Conservation (phyloP, 148 eudicot species). For the Camellia granthamiana region DNA sequence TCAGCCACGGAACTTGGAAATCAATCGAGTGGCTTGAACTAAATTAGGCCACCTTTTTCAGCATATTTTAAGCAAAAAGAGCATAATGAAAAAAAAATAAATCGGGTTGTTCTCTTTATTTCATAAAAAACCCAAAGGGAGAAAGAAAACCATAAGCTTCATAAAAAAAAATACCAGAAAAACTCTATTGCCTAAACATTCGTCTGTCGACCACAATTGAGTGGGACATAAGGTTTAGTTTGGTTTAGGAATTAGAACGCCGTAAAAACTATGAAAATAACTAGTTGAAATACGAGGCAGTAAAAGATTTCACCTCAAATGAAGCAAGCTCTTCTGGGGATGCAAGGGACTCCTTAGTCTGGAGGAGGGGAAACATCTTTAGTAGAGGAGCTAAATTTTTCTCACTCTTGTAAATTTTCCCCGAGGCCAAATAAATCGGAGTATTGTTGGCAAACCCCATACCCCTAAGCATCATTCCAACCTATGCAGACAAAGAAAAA, state of each 20-base stretch:
- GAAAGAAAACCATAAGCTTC: background rate
- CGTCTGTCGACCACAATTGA: no score
- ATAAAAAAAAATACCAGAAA: background rate
- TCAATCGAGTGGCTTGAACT: no score
- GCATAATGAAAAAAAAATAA: background rate
- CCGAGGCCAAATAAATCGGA: conserved; percentile 84
- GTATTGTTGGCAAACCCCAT: conserved; percentile 84
- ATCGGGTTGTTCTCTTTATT: background rate
- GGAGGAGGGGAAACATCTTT: conserved; percentile 82
- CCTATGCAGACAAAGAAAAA: conserved; percentile 76
- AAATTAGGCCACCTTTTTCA: background rate
- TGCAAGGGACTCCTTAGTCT: conserved; percentile 71
- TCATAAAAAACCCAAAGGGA: background rate
- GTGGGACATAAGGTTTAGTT: no score
- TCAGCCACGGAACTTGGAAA: background rate
- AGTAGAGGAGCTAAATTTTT: conserved; percentile 61
- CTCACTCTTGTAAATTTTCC: conserved; percentile 60
- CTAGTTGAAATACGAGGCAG: background rate
- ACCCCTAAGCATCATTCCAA: conserved; percentile 91
- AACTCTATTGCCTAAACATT: background rate
- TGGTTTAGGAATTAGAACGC: background rate
- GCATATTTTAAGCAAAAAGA: background rate
- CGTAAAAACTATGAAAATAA: background rate
- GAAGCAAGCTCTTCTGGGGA: conserved; percentile 61
- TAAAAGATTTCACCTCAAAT: conserved; percentile 43